Conservation (phyloP, 352 stramenopile genomes). For the Aphanomyces stellatus region DNA sequence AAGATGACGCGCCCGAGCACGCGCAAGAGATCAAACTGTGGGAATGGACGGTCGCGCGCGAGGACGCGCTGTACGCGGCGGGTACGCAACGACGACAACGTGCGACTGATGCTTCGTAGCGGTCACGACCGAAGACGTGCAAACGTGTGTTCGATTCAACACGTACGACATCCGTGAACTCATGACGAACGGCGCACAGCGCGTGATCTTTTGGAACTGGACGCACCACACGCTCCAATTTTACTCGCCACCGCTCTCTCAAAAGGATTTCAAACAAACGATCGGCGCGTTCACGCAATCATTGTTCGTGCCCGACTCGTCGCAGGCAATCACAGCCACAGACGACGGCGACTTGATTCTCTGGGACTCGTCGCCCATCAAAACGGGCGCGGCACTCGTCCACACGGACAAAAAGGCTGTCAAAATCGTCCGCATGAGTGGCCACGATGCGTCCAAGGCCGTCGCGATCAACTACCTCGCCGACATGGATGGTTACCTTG, state of each 20-base stretch:
- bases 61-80: conserved; percentile 24
- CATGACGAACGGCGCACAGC: conserved; percentile 78
- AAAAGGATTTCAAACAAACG: conserved; percentile 70
- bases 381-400: conserved; percentile 24
- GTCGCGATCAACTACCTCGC: conserved; percentile 42
- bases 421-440: conserved; percentile 72
- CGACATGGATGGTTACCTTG: conserved; percentile 85
- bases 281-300: conserved; percentile 81
- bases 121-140: conserved; percentile 64
- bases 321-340: conserved; percentile 77
- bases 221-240: conserved; percentile 65
- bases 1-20: conserved; percentile 23
- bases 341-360: conserved; percentile 81
- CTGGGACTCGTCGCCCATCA: conserved; percentile 58
- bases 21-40: conserved; percentile 80
- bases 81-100: conserved; percentile 30
- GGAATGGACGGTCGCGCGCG: conserved; percentile 63
- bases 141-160: conserved; percentile 85
- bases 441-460: conserved; percentile 22
- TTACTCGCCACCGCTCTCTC: conserved; percentile 75
- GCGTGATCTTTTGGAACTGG: conserved; percentile 89
- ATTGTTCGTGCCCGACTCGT: conserved; percentile 80
- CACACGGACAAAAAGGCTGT: conserved; percentile 59
- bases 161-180: conserved; percentile 81
- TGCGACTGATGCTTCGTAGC: neutral